Evolutionary conservation across 164 flowering plant genomes (phyloP), one percentile per base, ranked within the genome.

Genomic region (Malania oleifera): DNA sequence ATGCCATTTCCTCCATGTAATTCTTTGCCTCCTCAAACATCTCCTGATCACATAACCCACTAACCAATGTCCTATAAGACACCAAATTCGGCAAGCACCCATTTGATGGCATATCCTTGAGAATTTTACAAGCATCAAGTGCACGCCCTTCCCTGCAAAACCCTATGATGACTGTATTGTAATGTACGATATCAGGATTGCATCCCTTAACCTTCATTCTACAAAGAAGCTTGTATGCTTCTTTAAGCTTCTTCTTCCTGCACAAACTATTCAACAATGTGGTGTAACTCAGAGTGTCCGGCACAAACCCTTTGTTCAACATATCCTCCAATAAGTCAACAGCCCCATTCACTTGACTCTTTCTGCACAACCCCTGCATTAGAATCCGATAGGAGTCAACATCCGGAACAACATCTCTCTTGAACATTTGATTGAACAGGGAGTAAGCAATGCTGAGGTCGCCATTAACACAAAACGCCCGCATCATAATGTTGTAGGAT

Each of bases 211-310:
- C 84, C 66, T 85, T 92, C 98, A 92, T 92, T 63, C 95, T 75
- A 60, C 93, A 92, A n/a, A 89, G 85, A 71, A 89, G 82, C 81
- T 89, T 92, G 61, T 89, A 92, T 0, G 98, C 98, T 71, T 91
- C 98, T 51, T 78, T 75, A 20, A 89, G 76, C 77, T 84, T 77
- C 77, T 78, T 89, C 71, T 87, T 92, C 93, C 98, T 81, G 54
- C 98, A 92, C 80, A 92, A 75, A 70, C 91, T 82, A 69, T 92
- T 92, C 78, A 92, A 71, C 67, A 92, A 60, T 7, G 92, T 76
- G 3, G 86, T 82, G 29, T 89, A 92, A 61, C 78, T 87, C 70
- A 82, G 71, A 1, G 81, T 41, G 72, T 92, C 98, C 0, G 95
- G 95, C n/a, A 92, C 88, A 70, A 71, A 85, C 14, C 98, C 96